phyloP scores from a whole-genome alignment of 306 rosid genomes.

The Pterocarpus macrocarpus region DNA sequence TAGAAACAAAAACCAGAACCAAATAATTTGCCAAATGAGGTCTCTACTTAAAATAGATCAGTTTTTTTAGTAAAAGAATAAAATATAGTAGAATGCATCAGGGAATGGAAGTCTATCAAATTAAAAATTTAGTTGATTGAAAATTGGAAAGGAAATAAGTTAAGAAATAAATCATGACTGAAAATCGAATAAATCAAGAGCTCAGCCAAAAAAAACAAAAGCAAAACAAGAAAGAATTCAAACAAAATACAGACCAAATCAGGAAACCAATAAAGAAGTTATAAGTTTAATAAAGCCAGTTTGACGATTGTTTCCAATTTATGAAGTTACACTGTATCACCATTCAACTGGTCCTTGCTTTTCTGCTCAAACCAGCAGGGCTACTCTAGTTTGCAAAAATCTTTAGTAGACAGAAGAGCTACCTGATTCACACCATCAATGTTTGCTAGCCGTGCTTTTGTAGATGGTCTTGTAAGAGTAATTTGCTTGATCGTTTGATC shows the following conservation, averaged over 20 bases:
- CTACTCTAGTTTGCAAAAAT: conserved; percentile 19
- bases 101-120: conserved; percentile 4
- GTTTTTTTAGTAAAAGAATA: neutral
- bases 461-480: conserved; percentile 83
- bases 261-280: neutral
- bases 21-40: neutral
- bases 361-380: conserved; percentile 33
- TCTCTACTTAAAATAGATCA: neutral
- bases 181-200: conserved; percentile 7
- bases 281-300: conserved; percentile 30
- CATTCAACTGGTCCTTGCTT: conserved; percentile 24
- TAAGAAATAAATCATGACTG: neutral
- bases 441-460: conserved; percentile 87
- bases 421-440: conserved; percentile 97
- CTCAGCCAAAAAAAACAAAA: neutral
- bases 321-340: neutral
- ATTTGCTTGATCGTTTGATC: conserved; percentile 82
- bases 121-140: neutral
- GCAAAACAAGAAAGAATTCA: conserved; percentile 4
- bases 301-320: conserved; percentile 28
- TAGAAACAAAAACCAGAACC: conserved; percentile 5
- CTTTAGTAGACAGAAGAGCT: conserved; percentile 37
- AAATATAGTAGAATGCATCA: neutral
- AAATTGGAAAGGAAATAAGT: conserved; percentile 15
- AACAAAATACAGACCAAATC: conserved; percentile 6